Percentiles rank a stretch among this genome's conserved stretches.
Evolutionary conservation across 1,284 basidiomycete genomes (phyloP).

Genomic region (Cryptococcus sp.): DNA sequence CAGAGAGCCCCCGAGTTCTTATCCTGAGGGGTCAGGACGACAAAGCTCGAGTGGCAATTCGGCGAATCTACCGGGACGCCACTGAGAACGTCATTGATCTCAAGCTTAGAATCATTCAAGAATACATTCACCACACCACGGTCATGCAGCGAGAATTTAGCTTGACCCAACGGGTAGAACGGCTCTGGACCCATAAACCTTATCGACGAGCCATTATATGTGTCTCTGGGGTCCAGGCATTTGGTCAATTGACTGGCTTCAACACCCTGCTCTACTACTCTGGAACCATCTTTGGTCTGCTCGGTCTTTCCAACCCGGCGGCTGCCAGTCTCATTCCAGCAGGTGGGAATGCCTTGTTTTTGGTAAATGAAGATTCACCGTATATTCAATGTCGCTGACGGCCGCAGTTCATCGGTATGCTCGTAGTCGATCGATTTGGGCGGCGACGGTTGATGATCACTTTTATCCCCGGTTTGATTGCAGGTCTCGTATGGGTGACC

Average conservation of each 20-base stretch:
- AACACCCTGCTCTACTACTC: conserved; percentile 41
- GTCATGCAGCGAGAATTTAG: conserved; percentile 10
- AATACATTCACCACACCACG: conserved; percentile 23
- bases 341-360: conserved; percentile 31
- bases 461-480: conserved; percentile 19
- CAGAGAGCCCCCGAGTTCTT: conserved; percentile 40
- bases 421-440: conserved; percentile 37
- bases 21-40: conserved; percentile 26
- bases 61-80: conserved; percentile 30
- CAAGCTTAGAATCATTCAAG: conserved; percentile 31
- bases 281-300: conserved; percentile 33
- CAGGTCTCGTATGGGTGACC: conserved; percentile 4
- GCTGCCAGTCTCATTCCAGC: conserved; percentile 32
- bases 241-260: conserved; percentile 40
- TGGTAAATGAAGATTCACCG: conserved; percentile 8
- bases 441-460: conserved; percentile 15
- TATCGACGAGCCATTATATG: conserved; percentile 23
- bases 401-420: conserved; percentile 23
- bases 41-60: conserved; percentile 20
- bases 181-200: conserved; percentile 15
- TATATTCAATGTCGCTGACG: too few species aligned
- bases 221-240: conserved; percentile 14
- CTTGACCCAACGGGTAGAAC: conserved; percentile 8
- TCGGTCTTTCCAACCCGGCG: conserved; percentile 38
- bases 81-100: conserved; percentile 31